Evolutionary conservation across 495 filamentous ascomycete species (phyloP).

Genomic region (Amniculicola lignicola): DNA sequence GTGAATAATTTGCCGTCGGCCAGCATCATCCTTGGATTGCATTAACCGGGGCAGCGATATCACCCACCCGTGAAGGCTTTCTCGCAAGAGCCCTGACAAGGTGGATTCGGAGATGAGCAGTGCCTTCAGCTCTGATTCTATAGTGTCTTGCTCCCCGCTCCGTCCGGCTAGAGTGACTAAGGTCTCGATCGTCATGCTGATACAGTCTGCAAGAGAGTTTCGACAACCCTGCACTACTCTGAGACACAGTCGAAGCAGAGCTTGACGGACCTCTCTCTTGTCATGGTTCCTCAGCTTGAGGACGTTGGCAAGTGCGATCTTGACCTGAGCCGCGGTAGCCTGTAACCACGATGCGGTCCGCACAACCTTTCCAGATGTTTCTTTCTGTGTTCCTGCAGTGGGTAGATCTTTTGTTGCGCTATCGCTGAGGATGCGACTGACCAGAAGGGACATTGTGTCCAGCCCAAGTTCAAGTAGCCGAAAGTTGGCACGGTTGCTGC

Average conservation of each 20-base stretch:
- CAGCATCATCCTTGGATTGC: constrained; percentile 75
- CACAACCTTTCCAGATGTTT: constrained; percentile 26
- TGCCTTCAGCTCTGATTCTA: constrained; percentile 52
- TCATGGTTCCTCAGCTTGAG: constrained; percentile 75
- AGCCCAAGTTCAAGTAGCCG: constrained; percentile 63
- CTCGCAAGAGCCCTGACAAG: constrained; percentile 66
- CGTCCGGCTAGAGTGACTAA: constrained; percentile 65
- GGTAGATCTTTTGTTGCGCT: constrained; percentile 46
- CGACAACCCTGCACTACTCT: constrained; percentile 73
- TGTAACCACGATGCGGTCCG: constrained; percentile 69
- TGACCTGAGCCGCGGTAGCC: constrained; percentile 77
- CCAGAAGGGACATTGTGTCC: constrained; percentile 54
- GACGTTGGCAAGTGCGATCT: constrained; percentile 76
- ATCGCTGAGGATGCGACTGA: constrained; percentile 67
- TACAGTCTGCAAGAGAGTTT: constrained; percentile 66
- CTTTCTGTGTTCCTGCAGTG: constrained; percentile 24
- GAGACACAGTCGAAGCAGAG: constrained; percentile 67
- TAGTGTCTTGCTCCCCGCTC: constrained; percentile 38
- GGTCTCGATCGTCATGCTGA: constrained; percentile 72
- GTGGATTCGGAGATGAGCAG: constrained; percentile 61
- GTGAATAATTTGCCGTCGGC: constrained; percentile 67
- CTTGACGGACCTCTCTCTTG: constrained; percentile 63
- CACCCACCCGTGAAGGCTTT: constrained; percentile 75
- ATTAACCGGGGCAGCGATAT: constrained; percentile 75
- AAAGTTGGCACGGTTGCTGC: constrained; percentile 60